phyloP scores from a whole-genome alignment of 495 filamentous ascomycete genomes.

The Daldinia vernicosa region DNA sequence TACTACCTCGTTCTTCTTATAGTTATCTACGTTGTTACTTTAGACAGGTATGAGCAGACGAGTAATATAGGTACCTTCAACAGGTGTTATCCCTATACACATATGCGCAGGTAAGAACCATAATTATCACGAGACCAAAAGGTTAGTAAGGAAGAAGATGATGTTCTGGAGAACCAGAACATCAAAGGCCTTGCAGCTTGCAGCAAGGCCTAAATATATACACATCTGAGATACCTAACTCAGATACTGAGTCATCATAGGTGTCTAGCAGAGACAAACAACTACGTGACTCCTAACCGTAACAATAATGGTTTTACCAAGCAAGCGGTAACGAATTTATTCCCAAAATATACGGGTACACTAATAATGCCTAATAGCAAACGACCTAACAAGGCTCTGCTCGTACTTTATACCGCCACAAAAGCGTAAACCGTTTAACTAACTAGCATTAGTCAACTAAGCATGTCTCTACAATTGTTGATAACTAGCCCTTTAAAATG shows the following conservation, averaged over 20 bases:
- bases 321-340: not conserved
- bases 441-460: too few relatives aligned
- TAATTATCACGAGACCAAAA: too few relatives aligned
- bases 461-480: not conserved
- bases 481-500: not conserved
- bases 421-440: not conserved
- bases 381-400: not conserved
- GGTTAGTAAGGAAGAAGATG: too few relatives aligned
- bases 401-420: not conserved
- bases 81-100: not conserved
- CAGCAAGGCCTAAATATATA: too few relatives aligned
- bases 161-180: too few relatives aligned
- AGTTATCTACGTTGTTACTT: not conserved
- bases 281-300: too few relatives aligned
- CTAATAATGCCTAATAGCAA: not conserved
- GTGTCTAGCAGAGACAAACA: too few relatives aligned
- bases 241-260: too few relatives aligned
- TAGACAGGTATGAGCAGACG: not conserved
- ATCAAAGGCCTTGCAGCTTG: too few relatives aligned
- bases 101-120: constrained; percentile 1
- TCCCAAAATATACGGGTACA: not conserved
- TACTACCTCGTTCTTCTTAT: not conserved
- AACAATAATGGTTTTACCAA: not conserved
- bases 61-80: not conserved
- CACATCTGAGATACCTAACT: too few relatives aligned